Conservation (phyloP, 139 green algal species). For the Micractinium conductrix region DNA sequence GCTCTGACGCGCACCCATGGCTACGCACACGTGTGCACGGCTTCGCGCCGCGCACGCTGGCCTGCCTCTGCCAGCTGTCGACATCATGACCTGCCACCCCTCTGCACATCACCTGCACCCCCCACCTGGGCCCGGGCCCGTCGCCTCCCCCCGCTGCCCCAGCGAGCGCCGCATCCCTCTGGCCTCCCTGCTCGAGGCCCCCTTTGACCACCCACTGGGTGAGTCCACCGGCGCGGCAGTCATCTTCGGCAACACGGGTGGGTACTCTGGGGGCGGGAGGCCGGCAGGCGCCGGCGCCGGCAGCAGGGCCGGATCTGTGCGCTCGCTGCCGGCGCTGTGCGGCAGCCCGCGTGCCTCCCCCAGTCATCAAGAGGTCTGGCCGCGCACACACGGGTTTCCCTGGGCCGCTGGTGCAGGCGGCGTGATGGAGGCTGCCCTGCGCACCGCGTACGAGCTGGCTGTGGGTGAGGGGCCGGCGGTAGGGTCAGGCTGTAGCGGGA, state of each 20-base stretch:
- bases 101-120: too few relatives aligned
- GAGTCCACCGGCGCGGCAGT: constrained; percentile 51
- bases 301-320: neutral
- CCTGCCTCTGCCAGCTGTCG: too few relatives aligned
- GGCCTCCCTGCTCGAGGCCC: constrained; percentile 43
- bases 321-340: neutral
- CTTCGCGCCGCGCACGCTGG: too few relatives aligned
- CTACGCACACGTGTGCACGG: too few relatives aligned
- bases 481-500: too few relatives aligned
- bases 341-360: too few relatives aligned
- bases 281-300: neutral
- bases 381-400: neutral
- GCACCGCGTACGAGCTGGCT: constrained; percentile 67
- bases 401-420: constrained; percentile 47
- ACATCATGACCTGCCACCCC: too few relatives aligned
- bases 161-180: constrained; percentile 56
- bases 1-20: neutral
- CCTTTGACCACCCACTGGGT: constrained; percentile 66
- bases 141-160: too few relatives aligned
- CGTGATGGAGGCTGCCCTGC: constrained; percentile 80
- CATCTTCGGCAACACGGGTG: constrained; percentile 72
- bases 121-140: too few relatives aligned
- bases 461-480: neutral
- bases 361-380: too few relatives aligned
- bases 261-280: neutral